Evolutionary conservation across 164 flowering plant species (phyloP).

Genomic region (Stephania cephalantha): DNA sequence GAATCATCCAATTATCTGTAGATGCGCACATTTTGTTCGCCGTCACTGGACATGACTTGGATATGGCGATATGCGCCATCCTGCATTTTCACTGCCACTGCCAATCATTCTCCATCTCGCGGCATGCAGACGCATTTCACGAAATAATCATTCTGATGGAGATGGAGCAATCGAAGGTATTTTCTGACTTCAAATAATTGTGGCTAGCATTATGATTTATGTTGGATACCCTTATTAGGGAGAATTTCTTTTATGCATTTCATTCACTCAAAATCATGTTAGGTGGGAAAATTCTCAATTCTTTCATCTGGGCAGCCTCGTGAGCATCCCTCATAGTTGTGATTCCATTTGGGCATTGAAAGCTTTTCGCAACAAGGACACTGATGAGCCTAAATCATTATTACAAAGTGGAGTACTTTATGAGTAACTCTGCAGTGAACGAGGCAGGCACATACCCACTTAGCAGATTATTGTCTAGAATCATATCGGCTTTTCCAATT

Average conservation of each 20-base stretch:
- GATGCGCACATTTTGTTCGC: too few relatives aligned
- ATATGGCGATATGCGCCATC: too few relatives aligned
- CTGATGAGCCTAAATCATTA: background rate
- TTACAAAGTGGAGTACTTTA: background rate
- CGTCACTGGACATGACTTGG: too few relatives aligned
- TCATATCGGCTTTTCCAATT: background rate
- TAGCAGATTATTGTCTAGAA: background rate
- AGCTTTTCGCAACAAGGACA: background rate
- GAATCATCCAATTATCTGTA: background rate
- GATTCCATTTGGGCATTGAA: background rate
- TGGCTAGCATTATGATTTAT: background rate
- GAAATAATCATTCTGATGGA: background rate
- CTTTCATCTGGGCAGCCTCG: background rate
- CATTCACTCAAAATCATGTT: background rate
- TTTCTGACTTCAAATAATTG: background rate
- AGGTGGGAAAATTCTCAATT: background rate
- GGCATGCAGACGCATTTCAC: background rate
- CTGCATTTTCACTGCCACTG: too few relatives aligned
- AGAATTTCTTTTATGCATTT: background rate
- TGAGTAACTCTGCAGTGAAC: background rate
- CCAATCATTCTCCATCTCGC: background rate
- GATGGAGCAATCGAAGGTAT: background rate
- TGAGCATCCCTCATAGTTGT: background rate
- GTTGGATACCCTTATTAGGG: background rate
- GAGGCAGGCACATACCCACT: background rate